Conservation (phyloP, 1,284 basidiomycete species). For the Waitea zeae region DNA sequence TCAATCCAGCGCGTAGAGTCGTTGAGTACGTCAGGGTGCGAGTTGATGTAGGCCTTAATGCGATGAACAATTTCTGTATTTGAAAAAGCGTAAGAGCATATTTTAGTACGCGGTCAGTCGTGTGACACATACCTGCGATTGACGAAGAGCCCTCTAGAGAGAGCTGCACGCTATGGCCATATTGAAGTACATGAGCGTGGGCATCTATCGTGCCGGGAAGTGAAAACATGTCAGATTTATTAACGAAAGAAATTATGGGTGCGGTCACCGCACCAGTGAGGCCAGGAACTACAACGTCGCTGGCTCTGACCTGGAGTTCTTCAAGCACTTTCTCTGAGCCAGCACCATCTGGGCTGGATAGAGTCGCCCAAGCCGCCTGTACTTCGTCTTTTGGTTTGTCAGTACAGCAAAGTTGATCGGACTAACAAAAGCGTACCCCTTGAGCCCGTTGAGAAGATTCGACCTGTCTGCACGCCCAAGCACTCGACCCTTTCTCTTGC, state of each 20-base stretch:
- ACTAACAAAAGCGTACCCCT: conserved; percentile 21
- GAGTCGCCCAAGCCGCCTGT: too few species aligned
- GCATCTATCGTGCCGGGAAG: too few species aligned
- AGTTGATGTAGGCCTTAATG: conserved; percentile 43
- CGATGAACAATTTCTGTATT: conserved; percentile 47
- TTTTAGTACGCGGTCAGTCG: neutral
- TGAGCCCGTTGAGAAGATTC: conserved; percentile 37
- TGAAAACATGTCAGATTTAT: conserved; percentile 4
- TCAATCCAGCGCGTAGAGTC: conserved; percentile 55
- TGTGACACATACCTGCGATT: conserved; percentile 27
- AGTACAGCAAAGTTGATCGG: conserved; percentile 3
- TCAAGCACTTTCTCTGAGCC: conserved; percentile 15
- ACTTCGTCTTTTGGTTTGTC: conserved; percentile 13
- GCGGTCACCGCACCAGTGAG: conserved; percentile 57
- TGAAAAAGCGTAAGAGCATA: conserved; percentile 1
- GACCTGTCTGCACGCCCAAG: conserved; percentile 39
- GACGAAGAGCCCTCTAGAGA: conserved; percentile 44
- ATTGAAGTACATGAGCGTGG: conserved; percentile 60
- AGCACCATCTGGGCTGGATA: conserved; percentile 8
- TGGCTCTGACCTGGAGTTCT: conserved; percentile 23
- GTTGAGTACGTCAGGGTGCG: conserved; percentile 33
- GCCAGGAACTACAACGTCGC: conserved; percentile 48
- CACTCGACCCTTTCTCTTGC: conserved; percentile 37
- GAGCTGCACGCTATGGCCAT: conserved; percentile 53
- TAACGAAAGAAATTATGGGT: too few species aligned